These are phyloP conservation scores for Chamaecrista fasciculata DNA, from an alignment of 306 rosid genomes.

Conservation along the genomic window DNA sequence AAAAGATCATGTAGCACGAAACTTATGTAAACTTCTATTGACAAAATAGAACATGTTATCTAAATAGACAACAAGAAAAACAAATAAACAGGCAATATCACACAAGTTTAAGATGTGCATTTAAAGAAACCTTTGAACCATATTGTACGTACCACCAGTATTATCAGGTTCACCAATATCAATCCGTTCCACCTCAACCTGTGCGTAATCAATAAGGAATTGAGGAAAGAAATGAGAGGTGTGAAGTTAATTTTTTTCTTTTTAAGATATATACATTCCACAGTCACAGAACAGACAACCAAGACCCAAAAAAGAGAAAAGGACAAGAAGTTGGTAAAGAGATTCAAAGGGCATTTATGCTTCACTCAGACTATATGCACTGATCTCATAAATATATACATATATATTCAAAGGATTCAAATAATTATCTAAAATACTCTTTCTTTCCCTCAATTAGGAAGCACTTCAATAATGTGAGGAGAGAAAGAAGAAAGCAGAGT, in stretches of 20 bases:
- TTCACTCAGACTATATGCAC: constrained; percentile 5
- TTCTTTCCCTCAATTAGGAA: constrained; percentile 26
- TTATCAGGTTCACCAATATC: constrained; percentile 73
- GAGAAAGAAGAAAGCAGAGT: background rate
- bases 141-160: constrained; percentile 64
- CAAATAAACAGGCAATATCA: constrained; percentile 16
- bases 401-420: constrained; percentile 16
- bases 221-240: background rate
- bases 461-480: background rate
- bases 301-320: constrained; percentile 2
- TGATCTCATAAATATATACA: background rate
- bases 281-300: constrained; percentile 1
- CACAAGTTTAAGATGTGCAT: background rate
- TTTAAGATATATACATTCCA: no score
- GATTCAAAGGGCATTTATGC: constrained; percentile 7
- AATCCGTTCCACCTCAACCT: constrained; percentile 93
- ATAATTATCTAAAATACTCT: constrained; percentile 11
- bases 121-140: constrained; percentile 19
- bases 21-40: background rate
- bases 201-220: constrained; percentile 26
- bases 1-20: background rate
- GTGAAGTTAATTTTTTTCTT: no score
- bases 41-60: background rate
- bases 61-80: constrained; percentile 19
- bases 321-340: constrained; percentile 1